Conservation (phyloP, 352 stramenopile species). For the Phytophthora brassicae region DNA sequence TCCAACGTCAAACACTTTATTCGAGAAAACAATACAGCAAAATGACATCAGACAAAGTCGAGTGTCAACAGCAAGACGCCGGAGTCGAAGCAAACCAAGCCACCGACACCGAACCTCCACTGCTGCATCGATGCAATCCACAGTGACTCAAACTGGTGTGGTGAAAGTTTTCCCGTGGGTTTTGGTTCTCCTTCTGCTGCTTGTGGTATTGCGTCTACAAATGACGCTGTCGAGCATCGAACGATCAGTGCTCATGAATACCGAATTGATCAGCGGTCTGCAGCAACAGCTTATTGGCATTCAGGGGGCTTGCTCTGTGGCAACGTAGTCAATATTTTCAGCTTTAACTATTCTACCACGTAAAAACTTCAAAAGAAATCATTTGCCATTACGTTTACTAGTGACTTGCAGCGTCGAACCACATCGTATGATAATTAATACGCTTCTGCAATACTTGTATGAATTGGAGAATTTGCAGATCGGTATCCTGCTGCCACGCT, state of each 20-base stretch:
- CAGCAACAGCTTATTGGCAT: conserved; percentile 30
- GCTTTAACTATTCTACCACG: conserved; percentile 9
- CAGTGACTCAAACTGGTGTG: conserved; percentile 13
- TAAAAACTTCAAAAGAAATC: conserved; percentile 5
- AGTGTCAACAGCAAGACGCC: conserved; percentile 9
- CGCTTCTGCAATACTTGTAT: conserved; percentile 41
- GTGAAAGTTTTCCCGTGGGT: conserved; percentile 73
- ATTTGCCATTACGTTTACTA: not conserved
- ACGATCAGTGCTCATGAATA: conserved; percentile 43
- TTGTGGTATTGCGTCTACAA: conserved; percentile 64
- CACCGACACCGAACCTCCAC: conserved; percentile 24
- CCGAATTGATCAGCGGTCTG: conserved; percentile 37
- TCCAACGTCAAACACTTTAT: conserved; percentile 24
- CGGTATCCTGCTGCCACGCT: conserved; percentile 31
- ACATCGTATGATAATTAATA: conserved; percentile 51
- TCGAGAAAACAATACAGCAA: conserved; percentile 14
- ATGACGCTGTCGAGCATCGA: conserved; percentile 65
- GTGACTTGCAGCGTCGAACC: conserved; percentile 21
- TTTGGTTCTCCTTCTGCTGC: conserved; percentile 58
- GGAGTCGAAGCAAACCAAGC: conserved; percentile 21
- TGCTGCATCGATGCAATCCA: conserved; percentile 7
- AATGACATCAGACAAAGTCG: conserved; percentile 18
- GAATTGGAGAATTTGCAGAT: conserved; percentile 28
- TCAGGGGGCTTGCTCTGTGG: conserved; percentile 26
- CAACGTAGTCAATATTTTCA: conserved; percentile 9